phyloP scores from a whole-genome alignment of 1,284 basidiomycete genomes.

The Trichosporon coremiiforme region DNA sequence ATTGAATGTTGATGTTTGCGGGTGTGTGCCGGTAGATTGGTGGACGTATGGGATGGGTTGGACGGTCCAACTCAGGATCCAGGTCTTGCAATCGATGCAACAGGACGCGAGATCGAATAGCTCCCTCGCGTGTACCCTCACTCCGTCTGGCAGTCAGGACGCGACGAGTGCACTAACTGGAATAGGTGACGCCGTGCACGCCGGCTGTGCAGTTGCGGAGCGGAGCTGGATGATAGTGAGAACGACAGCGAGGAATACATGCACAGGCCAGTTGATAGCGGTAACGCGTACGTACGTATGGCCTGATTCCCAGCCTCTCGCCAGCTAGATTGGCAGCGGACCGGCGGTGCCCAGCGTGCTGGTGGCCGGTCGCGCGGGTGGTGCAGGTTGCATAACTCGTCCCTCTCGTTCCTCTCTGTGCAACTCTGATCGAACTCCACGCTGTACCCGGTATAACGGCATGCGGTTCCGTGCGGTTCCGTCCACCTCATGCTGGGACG shows the following conservation, averaged over 20 bases:
- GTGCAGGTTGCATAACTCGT: too few species aligned
- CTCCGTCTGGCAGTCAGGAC: not conserved
- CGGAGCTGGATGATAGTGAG: not conserved
- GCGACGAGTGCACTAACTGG: not conserved
- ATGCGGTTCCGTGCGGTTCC: not conserved
- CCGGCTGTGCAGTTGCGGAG: not conserved
- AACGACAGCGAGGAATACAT: not conserved
- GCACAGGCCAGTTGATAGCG: too few species aligned
- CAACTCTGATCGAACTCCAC: too few species aligned
- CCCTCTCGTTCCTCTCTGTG: not conserved
- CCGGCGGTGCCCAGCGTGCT: too few species aligned
- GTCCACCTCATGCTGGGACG: not conserved
- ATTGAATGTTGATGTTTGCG: constrained; percentile 1
- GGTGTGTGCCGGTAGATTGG: not conserved
- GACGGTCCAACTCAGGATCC: too few species aligned
- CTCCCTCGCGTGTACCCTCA: too few species aligned
- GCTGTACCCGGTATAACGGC: too few species aligned
- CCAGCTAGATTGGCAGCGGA: too few species aligned
- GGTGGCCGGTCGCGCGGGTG: not conserved
- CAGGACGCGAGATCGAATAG: too few species aligned
- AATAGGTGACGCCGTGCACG: not conserved
- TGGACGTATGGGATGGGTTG: not conserved
- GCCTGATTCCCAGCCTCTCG: not conserved
- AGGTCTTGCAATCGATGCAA: too few species aligned
- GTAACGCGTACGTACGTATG: constrained; percentile 7